Base-by-base conservation (phyloP, 768 basidiomycete genomes). In the Mycena pura region DNA sequence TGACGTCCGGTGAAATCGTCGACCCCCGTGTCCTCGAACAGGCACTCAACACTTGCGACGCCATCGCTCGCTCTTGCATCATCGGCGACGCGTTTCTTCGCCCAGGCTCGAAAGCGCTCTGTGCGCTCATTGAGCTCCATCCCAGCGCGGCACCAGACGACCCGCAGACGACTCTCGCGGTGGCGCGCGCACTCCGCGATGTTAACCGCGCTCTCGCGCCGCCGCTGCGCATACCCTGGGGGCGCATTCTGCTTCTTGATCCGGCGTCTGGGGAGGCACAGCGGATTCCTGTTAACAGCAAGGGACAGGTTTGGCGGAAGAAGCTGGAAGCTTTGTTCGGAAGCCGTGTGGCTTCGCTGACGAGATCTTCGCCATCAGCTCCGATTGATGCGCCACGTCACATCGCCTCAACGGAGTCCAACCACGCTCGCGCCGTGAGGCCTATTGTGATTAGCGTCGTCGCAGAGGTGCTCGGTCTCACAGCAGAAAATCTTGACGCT, bases 81-180 rank as follows among this genome's bases (percentile, higher is more conserved):
- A 69, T 76, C 5, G 76, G 76, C 9, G 74, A 77, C 53, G 74
- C 73, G 14, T 77, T 77, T 54, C 63, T 77, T 1, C 61, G 60
- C 11, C n/a, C n/a, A n/a, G 68, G 70, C 7, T 62, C 76, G 1
- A 64, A 72, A 44, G 64, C 72, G 25, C 63, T 76, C 24, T 76
- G 72, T 32, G 76, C 73, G 17, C 68, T 77, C 51, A 63, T 76
- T 29, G 71, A 77, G 43, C 67, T 72, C 9, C 45, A 53, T 9
- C 39, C 57, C 17, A 57, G 61, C 49, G 52, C 50, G 3, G 21
- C 36, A 19, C 45, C n/a, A 17, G 54, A 55, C 5, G 34, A 39
- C 15, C 64, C 65, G 5, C 44, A 63, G 24, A 62, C 50, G 5
- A 59, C 68, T 19, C 31, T 69, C 10, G 74, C 74, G 10, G 68